Evolutionary conservation across 306 rosid species (phyloP).

Genomic region (Fagus sylvatica): DNA sequence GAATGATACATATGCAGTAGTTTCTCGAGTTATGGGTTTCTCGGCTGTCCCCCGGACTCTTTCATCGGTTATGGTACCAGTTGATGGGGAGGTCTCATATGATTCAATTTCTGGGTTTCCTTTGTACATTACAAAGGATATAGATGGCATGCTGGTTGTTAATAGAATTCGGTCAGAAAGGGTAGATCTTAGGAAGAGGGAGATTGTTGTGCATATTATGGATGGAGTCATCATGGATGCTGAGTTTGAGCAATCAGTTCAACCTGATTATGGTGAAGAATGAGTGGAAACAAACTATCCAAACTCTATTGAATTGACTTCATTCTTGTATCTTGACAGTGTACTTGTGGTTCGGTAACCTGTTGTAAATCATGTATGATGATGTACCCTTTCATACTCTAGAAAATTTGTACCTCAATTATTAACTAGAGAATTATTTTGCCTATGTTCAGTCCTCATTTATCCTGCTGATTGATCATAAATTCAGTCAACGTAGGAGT

Average conservation of each 20-base stretch:
- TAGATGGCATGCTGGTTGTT: slow-evolving; percentile 65
- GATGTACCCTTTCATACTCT: too few relatives aligned
- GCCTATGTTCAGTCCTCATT: neutral
- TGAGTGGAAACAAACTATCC: neutral
- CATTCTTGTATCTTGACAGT: neutral
- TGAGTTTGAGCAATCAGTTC: slow-evolving; percentile 64
- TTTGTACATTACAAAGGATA: slow-evolving; percentile 53
- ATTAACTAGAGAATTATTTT: neutral
- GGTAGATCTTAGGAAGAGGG: slow-evolving; percentile 53
- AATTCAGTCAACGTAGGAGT: neutral
- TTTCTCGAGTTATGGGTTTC: slow-evolving; percentile 71
- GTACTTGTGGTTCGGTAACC: too few relatives aligned
- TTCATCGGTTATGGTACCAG: slow-evolving; percentile 40
- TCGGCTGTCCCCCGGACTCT: slow-evolving; percentile 65
- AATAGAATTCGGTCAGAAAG: slow-evolving; percentile 61
- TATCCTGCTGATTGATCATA: neutral
- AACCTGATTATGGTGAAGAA: slow-evolving; percentile 39
- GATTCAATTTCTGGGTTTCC: slow-evolving; percentile 81
- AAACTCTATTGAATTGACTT: neutral
- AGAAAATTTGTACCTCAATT: neutral
- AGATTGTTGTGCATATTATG: slow-evolving; percentile 65
- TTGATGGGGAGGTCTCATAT: slow-evolving; percentile 44
- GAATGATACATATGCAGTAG: slow-evolving; percentile 65
- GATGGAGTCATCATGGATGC: slow-evolving; percentile 91
- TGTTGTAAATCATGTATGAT: too few relatives aligned